phyloP scores from a whole-genome alignment of 2,329 filamentous ascomycete species.

The Whalleya microplaca region DNA sequence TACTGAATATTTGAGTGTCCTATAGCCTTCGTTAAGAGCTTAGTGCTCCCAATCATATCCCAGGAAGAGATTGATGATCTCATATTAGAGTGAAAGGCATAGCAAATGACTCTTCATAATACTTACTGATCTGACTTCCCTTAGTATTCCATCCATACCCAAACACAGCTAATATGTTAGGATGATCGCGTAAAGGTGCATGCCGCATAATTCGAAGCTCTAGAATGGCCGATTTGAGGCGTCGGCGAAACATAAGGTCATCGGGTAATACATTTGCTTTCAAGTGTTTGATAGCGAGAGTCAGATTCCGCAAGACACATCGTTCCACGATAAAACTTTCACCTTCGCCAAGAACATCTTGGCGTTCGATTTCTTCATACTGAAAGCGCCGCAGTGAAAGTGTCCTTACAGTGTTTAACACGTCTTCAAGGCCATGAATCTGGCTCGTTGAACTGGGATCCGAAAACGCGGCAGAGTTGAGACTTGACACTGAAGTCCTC shows the following conservation, averaged over 20 bases:
- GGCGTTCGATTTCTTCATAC: slow-evolving; percentile 12
- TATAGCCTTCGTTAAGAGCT: too few relatives aligned
- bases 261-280: not conserved
- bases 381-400: slow-evolving; percentile 10
- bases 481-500: slow-evolving; percentile 8
- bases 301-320: slow-evolving; percentile 9
- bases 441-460: slow-evolving; percentile 2
- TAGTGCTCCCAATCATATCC: too few relatives aligned
- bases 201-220: slow-evolving; percentile 16
- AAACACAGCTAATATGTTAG: slow-evolving; percentile 8
- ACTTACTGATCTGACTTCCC: not conserved
- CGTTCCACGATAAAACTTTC: slow-evolving; percentile 15
- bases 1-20: too few relatives aligned
- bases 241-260: slow-evolving; percentile 5
- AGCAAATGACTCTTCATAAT: too few relatives aligned
- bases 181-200: slow-evolving; percentile 11
- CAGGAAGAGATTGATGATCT: too few relatives aligned
- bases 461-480: slow-evolving; percentile 7
- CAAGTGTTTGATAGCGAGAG: slow-evolving; percentile 10
- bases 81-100: too few relatives aligned
- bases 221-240: slow-evolving; percentile 12
- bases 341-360: slow-evolving; percentile 10
- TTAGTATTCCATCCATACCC: slow-evolving; percentile 12
- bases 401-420: slow-evolving; percentile 7
- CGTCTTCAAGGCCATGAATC: slow-evolving; percentile 8